Conservation (phyloP, 768 basidiomycete species). For the Boletus rex-veris region DNA sequence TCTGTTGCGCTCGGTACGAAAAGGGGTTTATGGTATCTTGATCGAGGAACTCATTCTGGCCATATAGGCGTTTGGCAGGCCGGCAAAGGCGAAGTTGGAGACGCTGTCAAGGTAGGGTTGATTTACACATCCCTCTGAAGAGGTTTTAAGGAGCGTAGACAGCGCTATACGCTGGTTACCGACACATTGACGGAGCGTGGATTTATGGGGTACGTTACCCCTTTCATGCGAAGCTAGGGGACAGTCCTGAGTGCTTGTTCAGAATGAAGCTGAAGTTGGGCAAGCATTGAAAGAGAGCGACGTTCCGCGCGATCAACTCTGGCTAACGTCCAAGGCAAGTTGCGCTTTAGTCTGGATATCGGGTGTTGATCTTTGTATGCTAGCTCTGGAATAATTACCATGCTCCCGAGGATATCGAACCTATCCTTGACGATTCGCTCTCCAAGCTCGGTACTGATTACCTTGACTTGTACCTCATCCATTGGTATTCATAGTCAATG, state of each 20-base stretch:
- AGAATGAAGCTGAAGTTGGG: constrained; percentile 73
- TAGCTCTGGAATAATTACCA: constrained; percentile 80
- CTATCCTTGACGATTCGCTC: constrained; percentile 63
- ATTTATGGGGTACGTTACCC: constrained; percentile 48
- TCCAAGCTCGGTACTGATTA: constrained; percentile 60
- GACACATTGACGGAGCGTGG: constrained; percentile 76
- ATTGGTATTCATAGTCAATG: constrained; percentile 48
- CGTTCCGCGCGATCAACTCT: constrained; percentile 60
- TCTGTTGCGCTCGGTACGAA: constrained; percentile 58
- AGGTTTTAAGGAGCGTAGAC: constrained; percentile 31
- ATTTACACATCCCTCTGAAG: no score
- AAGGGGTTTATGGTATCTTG: background rate
- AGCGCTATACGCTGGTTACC: constrained; percentile 60
- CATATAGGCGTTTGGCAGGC: constrained; percentile 62
- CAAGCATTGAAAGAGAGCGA: constrained; percentile 55
- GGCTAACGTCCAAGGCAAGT: constrained; percentile 59
- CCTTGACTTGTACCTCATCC: constrained; percentile 78
- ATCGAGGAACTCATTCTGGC: constrained; percentile 1
- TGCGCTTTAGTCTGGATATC: background rate
- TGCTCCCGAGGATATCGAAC: constrained; percentile 67
- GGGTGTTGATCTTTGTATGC: background rate
- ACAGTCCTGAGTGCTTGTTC: constrained; percentile 3
- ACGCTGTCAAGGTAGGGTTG: constrained; percentile 55
- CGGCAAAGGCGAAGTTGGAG: constrained; percentile 53
- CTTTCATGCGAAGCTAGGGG: background rate